These are phyloP conservation scores for Cetraspora pellucida DNA, from an alignment of 192 early-diverging fungal species.

Conservation along the genomic window DNA sequence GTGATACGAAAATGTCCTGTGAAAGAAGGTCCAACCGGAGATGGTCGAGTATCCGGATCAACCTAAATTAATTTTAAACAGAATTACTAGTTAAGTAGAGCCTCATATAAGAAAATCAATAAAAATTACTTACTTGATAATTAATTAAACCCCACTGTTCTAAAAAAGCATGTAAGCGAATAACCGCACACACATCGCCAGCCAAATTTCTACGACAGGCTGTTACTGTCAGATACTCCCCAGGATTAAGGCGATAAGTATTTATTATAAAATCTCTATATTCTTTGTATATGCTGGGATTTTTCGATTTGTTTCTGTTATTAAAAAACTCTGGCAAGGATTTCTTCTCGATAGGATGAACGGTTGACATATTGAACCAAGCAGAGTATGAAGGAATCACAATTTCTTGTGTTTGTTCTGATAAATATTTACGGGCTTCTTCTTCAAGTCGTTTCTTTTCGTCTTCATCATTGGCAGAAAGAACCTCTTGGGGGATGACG, in stretches of 20 bases:
- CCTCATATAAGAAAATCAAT: background rate
- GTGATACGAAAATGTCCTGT: slow-evolving; percentile 98
- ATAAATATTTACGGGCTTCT: slow-evolving; percentile 67
- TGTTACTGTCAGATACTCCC: slow-evolving; percentile 97
- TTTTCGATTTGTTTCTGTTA: slow-evolving; percentile 89
- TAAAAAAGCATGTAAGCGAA: slow-evolving; percentile 96
- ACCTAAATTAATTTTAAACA: slow-evolving; percentile 53
- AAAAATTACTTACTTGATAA: slow-evolving; percentile 76
- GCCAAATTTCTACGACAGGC: slow-evolving; percentile 95
- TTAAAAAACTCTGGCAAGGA: slow-evolving; percentile 98
- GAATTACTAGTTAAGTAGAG: background rate
- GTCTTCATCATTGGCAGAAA: slow-evolving; percentile 35
- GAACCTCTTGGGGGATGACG: slow-evolving; percentile 29
- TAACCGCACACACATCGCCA: slow-evolving; percentile 98
- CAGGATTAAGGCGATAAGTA: slow-evolving; percentile 92
- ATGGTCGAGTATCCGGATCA: slow-evolving; percentile 92
- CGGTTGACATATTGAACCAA: slow-evolving; percentile 83
- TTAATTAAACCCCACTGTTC: slow-evolving; percentile 99
- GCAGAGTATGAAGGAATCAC: slow-evolving; percentile 87
- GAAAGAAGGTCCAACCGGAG: slow-evolving; percentile 88
- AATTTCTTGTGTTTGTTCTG: slow-evolving; percentile 71
- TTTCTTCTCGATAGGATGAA: slow-evolving; percentile 87
- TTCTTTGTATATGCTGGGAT: slow-evolving; percentile 89
- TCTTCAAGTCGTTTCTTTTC: slow-evolving; percentile 52
- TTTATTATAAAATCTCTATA: slow-evolving; percentile 99